Evolutionary conservation across 2,329 filamentous ascomycete genomes (phyloP), one percentile per base, ranked within the genome.

Genomic region (Colletotrichum destructivum): DNA sequence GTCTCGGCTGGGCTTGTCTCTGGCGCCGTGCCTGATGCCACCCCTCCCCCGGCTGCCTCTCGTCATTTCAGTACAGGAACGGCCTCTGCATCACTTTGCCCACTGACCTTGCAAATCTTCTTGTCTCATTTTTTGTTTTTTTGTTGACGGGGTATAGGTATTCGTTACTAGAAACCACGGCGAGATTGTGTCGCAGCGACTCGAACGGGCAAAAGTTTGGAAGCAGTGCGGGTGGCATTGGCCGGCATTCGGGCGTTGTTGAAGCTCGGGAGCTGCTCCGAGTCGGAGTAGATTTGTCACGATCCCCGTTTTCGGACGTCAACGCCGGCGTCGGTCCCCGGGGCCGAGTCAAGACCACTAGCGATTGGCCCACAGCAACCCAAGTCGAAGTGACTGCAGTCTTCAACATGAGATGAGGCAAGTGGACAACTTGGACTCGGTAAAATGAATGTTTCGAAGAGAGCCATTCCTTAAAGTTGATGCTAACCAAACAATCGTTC

Each of bases 251-350:
- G 40, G 15, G 16, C 9, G 9, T 31, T 18, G 40, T 13, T 42
- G 15, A 31, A 0, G 44, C 23, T 69, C 66, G 62, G 66, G 1
- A 51, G n/a, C 3, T 18, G 3, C 38, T 31, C 68, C 68, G 56
- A 66, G 55, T 49, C 62, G 62, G 62, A 62, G 31, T 18, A 8
- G 16, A 66, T 70, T 42, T 66, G 56, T 70, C 62, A 70, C 42
- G 49, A 51, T 56, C 55, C 40, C 40, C 40, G 7, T 8, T 3
- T 69, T 69, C 66, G 66, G 66, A 26, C 38, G 7, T 16, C 52
- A 54, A 31, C 54, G 62, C 66, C 66, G 66, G 66, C 38, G 21
- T 69, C 66, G 66, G 67, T 54, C 9, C 16, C 18, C 2, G 46
- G 31, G 44, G n/a, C 67, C 67, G 67, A 55, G 31, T 31, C 16